A percentile compares a stretch with the other conserved stretches of the same genome.
Evolutionary conservation across 139 green algal genomes (phyloP).

Genomic region (Coelastrella sp.): DNA sequence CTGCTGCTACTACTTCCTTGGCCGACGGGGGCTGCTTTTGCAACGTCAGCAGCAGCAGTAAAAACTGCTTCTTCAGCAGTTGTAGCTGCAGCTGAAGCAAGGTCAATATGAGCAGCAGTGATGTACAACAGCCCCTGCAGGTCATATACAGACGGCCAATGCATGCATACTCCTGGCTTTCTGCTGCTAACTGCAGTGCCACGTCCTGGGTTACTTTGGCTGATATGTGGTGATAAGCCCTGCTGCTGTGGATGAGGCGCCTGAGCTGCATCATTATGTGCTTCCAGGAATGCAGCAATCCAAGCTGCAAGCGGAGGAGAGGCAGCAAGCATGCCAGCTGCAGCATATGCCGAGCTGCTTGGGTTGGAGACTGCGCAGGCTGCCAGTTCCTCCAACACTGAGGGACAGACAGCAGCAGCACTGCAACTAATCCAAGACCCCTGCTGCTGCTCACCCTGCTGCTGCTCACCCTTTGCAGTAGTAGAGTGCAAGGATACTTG

Average conservation of each 20-base stretch:
- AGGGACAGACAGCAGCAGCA: neutral
- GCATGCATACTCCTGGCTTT: neutral
- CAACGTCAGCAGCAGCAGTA: neutral
- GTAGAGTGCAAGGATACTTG: too few relatives aligned
- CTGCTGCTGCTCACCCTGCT: slow-evolving; percentile 3
- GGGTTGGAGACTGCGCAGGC: neutral
- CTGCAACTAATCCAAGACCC: neutral
- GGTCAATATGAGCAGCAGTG: too few relatives aligned
- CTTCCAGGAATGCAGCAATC: neutral
- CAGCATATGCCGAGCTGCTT: neutral
- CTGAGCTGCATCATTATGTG: neutral
- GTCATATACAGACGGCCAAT: neutral
- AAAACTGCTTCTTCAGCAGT: neutral
- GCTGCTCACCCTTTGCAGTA: slow-evolving; percentile 5
- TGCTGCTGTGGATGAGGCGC: neutral
- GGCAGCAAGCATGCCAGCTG: neutral
- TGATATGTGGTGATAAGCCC: neutral
- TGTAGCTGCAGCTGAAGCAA: neutral
- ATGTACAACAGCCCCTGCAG: slow-evolving; percentile 1
- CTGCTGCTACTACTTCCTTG: neutral
- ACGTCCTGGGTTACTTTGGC: neutral
- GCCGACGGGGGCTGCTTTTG: neutral
- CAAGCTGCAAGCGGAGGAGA: neutral
- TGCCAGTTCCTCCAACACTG: neutral
- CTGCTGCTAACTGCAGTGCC: neutral